These are phyloP conservation scores for Chaetomiaceae sp. DNA, from an alignment of 2,329 filamentous ascomycete genomes.

Conservation along the genomic window DNA sequence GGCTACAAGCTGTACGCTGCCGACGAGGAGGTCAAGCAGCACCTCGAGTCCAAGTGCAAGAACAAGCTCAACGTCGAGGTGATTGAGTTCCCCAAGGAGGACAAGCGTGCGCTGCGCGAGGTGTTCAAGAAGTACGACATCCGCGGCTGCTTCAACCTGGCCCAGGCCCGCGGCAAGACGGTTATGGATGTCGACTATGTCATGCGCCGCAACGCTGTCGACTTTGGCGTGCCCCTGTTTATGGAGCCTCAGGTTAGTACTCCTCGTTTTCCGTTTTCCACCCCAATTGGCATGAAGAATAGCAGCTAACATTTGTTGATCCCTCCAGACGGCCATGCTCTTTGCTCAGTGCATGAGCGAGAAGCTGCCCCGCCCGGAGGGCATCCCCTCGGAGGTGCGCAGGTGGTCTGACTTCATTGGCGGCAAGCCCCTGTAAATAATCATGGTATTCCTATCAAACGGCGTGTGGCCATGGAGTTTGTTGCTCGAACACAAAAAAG, in stretches of 20 bases:
- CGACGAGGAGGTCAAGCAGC: constrained; percentile 72
- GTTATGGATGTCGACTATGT: constrained; percentile 92
- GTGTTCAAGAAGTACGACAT: constrained; percentile 98
- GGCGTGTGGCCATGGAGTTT: too few relatives aligned
- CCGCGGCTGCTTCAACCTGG: constrained; percentile 91
- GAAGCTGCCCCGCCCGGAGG: constrained; percentile 85
- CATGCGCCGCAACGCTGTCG: constrained; percentile 95
- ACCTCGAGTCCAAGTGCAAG: constrained; percentile 69
- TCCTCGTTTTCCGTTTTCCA: constrained; percentile 4
- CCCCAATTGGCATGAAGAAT: constrained; percentile 29
- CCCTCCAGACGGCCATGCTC: constrained; percentile 76
- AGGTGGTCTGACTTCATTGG: constrained; percentile 96
- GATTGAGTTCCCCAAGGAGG: constrained; percentile 93
- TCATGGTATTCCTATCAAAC: constrained; percentile 2
- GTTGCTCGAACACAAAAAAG: too few relatives aligned
- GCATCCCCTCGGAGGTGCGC: constrained; percentile 85
- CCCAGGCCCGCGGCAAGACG: constrained; percentile 75
- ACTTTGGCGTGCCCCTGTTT: constrained; percentile 95
- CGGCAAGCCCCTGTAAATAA: constrained; percentile 66
- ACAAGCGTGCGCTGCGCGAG: constrained; percentile 90
- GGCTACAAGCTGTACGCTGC: constrained; percentile 94
- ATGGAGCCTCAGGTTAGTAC: constrained; percentile 90
- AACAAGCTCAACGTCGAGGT: constrained; percentile 70
- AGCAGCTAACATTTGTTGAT: background rate
- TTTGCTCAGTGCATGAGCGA: constrained; percentile 96